These are phyloP conservation scores for Acanthamoeba culbertsoni DNA, from an alignment of 208 protist species.

Conservation along the genomic window DNA sequence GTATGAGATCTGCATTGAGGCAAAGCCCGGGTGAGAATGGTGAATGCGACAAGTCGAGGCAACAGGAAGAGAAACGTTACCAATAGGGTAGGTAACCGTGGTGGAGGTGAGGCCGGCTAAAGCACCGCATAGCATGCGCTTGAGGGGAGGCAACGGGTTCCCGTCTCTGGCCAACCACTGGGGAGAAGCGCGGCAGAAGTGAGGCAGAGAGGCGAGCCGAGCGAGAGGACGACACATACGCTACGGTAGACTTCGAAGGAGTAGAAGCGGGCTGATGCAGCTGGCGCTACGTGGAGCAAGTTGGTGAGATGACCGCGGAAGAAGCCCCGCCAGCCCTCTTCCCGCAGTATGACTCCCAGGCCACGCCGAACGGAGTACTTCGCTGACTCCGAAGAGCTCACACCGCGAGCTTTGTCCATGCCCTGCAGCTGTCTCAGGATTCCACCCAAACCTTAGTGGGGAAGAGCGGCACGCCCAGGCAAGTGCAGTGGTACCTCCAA, in stretches of 20 bases:
- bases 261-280: not conserved
- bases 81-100: not conserved
- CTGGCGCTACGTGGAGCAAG: not conserved
- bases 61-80: no score
- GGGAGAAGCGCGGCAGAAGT: not conserved
- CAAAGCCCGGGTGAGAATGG: no score
- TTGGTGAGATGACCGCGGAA: constrained; percentile 11
- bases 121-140: not conserved
- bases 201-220: no score
- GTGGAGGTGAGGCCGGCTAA: not conserved
- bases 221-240: not conserved
- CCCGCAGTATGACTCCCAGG: not conserved
- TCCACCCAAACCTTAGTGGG: not conserved
- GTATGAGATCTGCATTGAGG: not conserved
- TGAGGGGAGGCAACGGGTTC: not conserved
- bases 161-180: not conserved
- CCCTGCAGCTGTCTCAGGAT: not conserved
- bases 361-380: not conserved
- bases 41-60: no score
- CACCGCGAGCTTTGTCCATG: not conserved
- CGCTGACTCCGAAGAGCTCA: not conserved
- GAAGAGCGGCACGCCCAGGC: not conserved
- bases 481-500: constrained; percentile 85
- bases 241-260: not conserved
- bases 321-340: constrained; percentile 33